A percentile compares a stretch with the other conserved stretches of the same genome.
phyloP scores from a whole-genome alignment of 768 basidiomycete genomes.

The Kwoniella dejecticola region DNA sequence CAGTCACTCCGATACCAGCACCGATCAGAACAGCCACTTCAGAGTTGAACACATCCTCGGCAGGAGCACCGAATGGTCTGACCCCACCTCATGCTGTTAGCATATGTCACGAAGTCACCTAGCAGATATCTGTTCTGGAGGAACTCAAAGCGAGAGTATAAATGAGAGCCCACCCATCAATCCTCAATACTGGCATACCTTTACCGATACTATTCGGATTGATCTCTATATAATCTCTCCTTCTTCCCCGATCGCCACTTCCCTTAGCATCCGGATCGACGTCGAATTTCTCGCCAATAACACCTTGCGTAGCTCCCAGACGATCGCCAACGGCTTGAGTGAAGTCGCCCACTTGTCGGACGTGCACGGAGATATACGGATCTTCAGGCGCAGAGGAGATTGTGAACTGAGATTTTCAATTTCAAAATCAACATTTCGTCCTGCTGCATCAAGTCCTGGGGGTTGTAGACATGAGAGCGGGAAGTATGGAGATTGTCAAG shows the following conservation, averaged over 20 bases:
- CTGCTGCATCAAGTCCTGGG: too few relatives aligned
- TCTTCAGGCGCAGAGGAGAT: conserved; percentile 95
- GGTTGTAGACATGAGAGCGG: too few relatives aligned
- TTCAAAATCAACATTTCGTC: neutral
- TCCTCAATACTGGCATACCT: conserved; percentile 38
- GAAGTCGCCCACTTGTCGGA: conserved; percentile 71
- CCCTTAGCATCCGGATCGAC: conserved; percentile 66
- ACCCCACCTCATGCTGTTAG: too few relatives aligned
- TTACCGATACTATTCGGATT: conserved; percentile 57
- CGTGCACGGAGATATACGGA: conserved; percentile 85
- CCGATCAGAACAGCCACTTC: conserved; percentile 90
- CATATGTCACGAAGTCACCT: too few relatives aligned
- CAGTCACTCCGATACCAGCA: conserved; percentile 91
- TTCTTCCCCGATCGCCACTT: conserved; percentile 62
- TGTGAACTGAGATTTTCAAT: conserved; percentile 67
- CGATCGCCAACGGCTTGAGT: conserved; percentile 74
- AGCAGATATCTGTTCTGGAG: too few relatives aligned
- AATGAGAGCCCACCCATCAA: conserved; percentile 50
- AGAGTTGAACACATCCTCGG: conserved; percentile 82
- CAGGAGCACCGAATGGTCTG: conserved; percentile 89
- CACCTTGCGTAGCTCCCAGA: conserved; percentile 61
- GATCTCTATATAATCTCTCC: conserved; percentile 72
- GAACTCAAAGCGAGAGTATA: too few relatives aligned
- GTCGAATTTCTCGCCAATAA: conserved; percentile 62
- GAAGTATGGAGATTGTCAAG: too few relatives aligned